Percentiles rank a stretch among this genome's conserved stretches.
Conservation (phyloP, 2,329 filamentous ascomycete species). For the Diaporthe eres region DNA sequence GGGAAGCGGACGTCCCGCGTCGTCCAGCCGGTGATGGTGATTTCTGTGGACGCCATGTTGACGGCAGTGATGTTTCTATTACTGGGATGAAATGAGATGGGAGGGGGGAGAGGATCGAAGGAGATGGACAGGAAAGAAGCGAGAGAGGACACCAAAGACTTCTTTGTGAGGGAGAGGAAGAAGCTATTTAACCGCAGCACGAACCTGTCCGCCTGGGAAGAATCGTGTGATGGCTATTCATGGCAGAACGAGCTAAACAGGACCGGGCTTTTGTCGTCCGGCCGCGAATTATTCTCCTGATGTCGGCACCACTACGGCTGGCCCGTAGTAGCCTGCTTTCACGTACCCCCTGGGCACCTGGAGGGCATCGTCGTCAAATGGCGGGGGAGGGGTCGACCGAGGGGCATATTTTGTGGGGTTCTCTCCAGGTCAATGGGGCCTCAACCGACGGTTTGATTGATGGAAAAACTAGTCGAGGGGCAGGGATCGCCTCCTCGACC, state of each 20-base stretch:
- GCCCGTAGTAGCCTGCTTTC: conserved; percentile 1
- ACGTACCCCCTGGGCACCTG: not conserved
- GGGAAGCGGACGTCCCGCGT: conserved; percentile 84
- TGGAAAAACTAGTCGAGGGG: conserved; percentile 36
- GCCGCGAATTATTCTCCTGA: conserved; percentile 33
- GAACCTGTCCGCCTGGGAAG: not conserved
- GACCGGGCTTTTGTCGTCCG: conserved; percentile 38
- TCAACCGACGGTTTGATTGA: conserved; percentile 28
- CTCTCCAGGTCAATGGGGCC: conserved; percentile 27
- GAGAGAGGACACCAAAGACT: no score
- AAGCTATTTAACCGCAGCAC: conserved; percentile 6
- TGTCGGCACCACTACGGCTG: conserved; percentile 28
- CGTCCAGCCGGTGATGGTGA: conserved; percentile 80
- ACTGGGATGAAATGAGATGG: not conserved
- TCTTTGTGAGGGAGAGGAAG: not conserved
- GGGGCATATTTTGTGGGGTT: conserved; percentile 33
- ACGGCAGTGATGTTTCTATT: not conserved
- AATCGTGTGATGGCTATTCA: conserved; percentile 13
- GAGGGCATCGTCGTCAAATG: conserved; percentile 40
- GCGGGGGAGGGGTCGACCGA: conserved; percentile 26
- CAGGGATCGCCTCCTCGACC: conserved; percentile 25
- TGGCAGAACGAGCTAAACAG: conserved; percentile 23
- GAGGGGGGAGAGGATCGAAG: no score
- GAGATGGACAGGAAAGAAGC: not conserved
- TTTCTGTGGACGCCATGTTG: conserved; percentile 55